Evolutionary conservation across 1,284 basidiomycete species (phyloP).

Genomic region (Puccinia coronata): DNA sequence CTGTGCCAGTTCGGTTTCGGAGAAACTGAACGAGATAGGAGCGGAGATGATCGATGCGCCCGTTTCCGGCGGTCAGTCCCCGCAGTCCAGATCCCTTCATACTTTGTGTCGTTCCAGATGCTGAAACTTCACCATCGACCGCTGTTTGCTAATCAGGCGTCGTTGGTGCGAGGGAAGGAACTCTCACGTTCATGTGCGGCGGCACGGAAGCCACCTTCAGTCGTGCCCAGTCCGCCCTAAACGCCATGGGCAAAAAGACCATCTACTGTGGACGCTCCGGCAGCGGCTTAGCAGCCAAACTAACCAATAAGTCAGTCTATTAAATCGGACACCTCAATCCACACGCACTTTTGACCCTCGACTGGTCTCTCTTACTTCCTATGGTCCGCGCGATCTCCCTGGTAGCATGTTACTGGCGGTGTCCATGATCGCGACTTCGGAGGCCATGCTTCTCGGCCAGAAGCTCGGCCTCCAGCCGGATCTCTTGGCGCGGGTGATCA

Average conservation of each 20-base stretch:
- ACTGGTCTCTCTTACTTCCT: too few species aligned
- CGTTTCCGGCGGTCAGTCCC: slow-evolving; percentile 74
- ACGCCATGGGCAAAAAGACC: slow-evolving; percentile 73
- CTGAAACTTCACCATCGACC: too few species aligned
- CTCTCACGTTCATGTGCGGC: slow-evolving; percentile 88
- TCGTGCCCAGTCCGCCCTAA: slow-evolving; percentile 65
- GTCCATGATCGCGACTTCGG: slow-evolving; percentile 61
- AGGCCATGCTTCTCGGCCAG: slow-evolving; percentile 81
- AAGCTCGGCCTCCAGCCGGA: slow-evolving; percentile 73
- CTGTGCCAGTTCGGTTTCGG: slow-evolving; percentile 62
- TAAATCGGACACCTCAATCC: too few species aligned
- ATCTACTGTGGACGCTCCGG: slow-evolving; percentile 84
- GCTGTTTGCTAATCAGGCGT: slow-evolving; percentile 64
- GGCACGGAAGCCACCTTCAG: slow-evolving; percentile 68
- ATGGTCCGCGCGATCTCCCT: neutral
- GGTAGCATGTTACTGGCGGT: slow-evolving; percentile 55
- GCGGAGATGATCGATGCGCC: slow-evolving; percentile 83
- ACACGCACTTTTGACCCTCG: neutral
- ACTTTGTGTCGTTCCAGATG: too few species aligned
- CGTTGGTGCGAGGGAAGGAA: slow-evolving; percentile 77
- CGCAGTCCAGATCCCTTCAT: neutral
- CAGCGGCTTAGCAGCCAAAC: slow-evolving; percentile 80
- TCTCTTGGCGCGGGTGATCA: slow-evolving; percentile 75
- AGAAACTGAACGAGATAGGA: slow-evolving; percentile 59
- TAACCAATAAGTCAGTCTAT: slow-evolving; percentile 80